Evolutionary conservation across 2,329 filamentous ascomycete genomes (phyloP).

Genomic region (Chrysoporthe deuterocubensis): DNA sequence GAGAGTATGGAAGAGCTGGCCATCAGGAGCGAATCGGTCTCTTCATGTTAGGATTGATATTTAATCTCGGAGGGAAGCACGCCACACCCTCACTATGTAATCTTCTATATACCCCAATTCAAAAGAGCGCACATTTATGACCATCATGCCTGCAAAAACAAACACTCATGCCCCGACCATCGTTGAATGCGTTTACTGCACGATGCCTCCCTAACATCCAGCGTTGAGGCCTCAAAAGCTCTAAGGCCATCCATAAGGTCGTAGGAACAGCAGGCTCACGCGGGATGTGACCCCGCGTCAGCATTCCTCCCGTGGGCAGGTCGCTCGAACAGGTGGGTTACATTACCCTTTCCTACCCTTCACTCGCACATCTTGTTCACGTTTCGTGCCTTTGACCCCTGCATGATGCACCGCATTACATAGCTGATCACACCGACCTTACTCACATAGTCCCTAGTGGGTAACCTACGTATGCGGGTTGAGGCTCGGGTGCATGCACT

Average conservation of each 20-base stretch:
- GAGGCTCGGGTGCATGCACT: no score
- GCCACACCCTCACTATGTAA: background rate
- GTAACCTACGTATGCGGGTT: no score
- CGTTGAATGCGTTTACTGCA: background rate
- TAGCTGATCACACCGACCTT: no score
- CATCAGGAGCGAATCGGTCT: constrained; percentile 5
- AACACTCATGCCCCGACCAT: background rate
- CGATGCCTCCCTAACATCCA: background rate
- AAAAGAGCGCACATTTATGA: background rate
- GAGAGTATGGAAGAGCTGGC: constrained; percentile 26
- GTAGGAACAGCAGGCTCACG: background rate
- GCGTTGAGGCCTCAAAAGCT: no score
- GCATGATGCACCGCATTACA: no score
- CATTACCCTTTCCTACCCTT: no score
- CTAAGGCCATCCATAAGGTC: no score
- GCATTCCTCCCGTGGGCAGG: background rate
- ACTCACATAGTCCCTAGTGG: no score
- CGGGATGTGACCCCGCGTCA: constrained; percentile 6
- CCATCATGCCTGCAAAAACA: background rate
- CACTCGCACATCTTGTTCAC: no score
- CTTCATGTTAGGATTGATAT: background rate
- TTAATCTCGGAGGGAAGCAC: background rate
- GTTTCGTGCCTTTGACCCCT: no score
- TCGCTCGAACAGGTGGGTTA: no score
- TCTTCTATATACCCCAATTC: constrained; percentile 2